Evolutionary conservation across 805 yeast species (phyloP).

Genomic region (Myxozyma neglecta): DNA sequence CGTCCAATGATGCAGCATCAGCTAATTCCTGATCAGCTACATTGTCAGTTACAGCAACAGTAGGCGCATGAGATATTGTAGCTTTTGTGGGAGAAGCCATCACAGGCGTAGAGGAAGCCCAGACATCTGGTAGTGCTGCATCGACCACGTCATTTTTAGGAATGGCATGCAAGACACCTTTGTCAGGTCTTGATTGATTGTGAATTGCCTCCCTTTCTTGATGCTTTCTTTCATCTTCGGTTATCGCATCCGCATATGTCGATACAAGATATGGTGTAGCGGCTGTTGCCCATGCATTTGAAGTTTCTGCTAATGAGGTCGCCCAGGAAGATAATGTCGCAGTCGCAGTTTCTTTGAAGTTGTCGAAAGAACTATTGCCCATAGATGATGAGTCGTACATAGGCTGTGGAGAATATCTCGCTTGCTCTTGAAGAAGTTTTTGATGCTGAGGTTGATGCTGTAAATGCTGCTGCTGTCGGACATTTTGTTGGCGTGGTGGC

Average conservation of each 20-base stretch:
- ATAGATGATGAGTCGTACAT: not conserved
- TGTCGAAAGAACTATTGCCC: not conserved
- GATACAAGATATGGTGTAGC: constrained; percentile 25
- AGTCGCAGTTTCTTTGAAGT: constrained; percentile 17
- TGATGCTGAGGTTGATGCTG: not conserved
- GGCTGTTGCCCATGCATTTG: constrained; percentile 28
- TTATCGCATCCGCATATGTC: constrained; percentile 8
- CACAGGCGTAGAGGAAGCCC: not conserved
- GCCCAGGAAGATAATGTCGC: constrained; percentile 27
- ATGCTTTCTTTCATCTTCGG: not conserved
- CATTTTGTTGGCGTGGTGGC: not conserved
- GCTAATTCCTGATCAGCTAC: not conserved
- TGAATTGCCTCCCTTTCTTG: not conserved
- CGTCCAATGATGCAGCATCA: not conserved
- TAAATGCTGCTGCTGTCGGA: constrained; percentile 4
- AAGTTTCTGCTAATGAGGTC: constrained; percentile 22
- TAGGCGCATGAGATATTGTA: not conserved
- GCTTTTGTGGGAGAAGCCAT: not conserved
- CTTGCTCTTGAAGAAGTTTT: not conserved
- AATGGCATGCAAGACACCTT: not conserved
- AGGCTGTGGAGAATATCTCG: not conserved
- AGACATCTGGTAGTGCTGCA: constrained; percentile 1
- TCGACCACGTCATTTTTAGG: not conserved
- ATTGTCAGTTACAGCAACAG: not conserved
- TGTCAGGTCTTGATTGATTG: not conserved